Conservation (phyloP, 805 yeast species). For the Saccharomycopsis javanensis region DNA sequence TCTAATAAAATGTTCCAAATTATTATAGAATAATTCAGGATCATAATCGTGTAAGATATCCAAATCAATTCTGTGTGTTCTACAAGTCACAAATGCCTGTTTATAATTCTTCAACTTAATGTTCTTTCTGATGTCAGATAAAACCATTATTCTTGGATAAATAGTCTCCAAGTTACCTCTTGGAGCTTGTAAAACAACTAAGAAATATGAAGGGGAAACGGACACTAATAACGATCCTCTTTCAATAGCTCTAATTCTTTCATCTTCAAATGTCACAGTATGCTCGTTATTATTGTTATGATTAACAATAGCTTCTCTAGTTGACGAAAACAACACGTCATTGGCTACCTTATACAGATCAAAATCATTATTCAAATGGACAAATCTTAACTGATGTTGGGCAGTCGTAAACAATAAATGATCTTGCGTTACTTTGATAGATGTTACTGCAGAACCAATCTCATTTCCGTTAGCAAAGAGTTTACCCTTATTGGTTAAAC, state of each 20-base stretch:
- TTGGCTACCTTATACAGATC: constrained; percentile 28
- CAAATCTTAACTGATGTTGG: constrained; percentile 70
- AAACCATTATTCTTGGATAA: constrained; percentile 84
- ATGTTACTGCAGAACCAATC: constrained; percentile 69
- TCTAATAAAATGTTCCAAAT: constrained; percentile 55
- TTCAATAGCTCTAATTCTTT: constrained; percentile 80
- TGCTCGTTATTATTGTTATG: constrained; percentile 23
- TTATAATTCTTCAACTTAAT: constrained; percentile 50
- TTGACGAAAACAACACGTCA: constrained; percentile 19
- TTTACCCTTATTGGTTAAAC: constrained; percentile 68
- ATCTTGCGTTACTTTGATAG: constrained; percentile 61
- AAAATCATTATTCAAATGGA: constrained; percentile 46
- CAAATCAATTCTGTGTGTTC: constrained; percentile 84
- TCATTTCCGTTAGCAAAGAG: constrained; percentile 52
- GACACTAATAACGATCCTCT: constrained; percentile 83
- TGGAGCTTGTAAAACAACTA: constrained; percentile 85
- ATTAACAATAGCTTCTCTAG: constrained; percentile 25
- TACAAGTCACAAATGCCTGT: constrained; percentile 74
- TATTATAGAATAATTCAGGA: constrained; percentile 55
- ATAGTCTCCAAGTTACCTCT: constrained; percentile 95
- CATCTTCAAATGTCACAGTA: constrained; percentile 39
- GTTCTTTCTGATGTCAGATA: constrained; percentile 67
- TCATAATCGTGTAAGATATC: constrained; percentile 85
- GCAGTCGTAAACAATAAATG: constrained; percentile 81
- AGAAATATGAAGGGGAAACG: constrained; percentile 69